A percentile compares a stretch with the other conserved stretches of the same genome.
These are phyloP conservation scores for Fusarium nematophilum DNA, from an alignment of 2,329 filamentous ascomycete genomes.

Conservation along the genomic window DNA sequence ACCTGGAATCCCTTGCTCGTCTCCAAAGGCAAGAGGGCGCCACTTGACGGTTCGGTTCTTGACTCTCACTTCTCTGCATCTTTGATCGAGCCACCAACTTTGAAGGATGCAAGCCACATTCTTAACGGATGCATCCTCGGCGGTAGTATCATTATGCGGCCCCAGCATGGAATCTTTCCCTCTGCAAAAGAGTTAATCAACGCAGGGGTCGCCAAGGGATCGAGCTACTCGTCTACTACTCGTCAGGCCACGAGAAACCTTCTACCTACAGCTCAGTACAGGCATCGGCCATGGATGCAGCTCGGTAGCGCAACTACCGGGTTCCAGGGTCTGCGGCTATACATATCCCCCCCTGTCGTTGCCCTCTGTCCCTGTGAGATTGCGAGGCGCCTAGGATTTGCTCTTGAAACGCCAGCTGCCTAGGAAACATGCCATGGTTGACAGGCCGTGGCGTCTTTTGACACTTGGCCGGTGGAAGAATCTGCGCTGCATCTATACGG, in stretches of 20 bases:
- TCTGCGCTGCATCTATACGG: too few relatives aligned
- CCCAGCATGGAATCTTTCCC: background rate
- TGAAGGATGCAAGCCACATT: background rate
- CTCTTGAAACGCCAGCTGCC: background rate
- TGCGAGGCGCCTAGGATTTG: background rate
- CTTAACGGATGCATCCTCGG: too few relatives aligned
- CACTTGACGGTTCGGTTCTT: too few relatives aligned
- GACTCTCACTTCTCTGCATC: too few relatives aligned
- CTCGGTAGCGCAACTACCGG: background rate
- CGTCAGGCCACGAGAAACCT: background rate
- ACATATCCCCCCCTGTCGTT: background rate
- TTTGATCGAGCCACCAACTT: background rate
- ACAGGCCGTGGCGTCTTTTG: background rate
- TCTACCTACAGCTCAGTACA: background rate
- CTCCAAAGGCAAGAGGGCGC: background rate
- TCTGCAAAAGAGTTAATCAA: background rate
- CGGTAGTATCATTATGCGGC: too few relatives aligned
- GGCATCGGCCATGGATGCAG: background rate
- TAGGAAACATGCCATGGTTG: background rate
- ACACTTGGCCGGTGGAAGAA: background rate
- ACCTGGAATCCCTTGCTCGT: background rate
- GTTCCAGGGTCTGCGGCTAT: background rate
- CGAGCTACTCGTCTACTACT: too few relatives aligned
- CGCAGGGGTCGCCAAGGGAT: background rate
- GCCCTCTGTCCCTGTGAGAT: background rate